phyloP scores from a whole-genome alignment of 2,329 filamentous ascomycete species.

The Fusarium paranaense region DNA sequence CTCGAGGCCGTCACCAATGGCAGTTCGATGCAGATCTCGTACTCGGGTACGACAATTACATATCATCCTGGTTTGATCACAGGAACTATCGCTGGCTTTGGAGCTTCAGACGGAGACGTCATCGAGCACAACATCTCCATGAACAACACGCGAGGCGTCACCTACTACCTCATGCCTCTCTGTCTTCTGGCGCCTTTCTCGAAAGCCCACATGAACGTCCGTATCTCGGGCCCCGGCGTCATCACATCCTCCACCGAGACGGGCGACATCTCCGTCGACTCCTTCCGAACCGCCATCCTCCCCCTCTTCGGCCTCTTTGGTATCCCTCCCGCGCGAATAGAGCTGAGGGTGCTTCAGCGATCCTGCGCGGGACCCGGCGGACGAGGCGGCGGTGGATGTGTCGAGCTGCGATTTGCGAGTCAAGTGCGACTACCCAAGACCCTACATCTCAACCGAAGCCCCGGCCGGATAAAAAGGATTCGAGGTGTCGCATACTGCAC shows the following conservation, averaged over 20 bases:
- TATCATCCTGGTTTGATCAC: constrained; percentile 95
- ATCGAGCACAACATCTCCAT: constrained; percentile 84
- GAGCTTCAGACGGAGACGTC: constrained; percentile 77
- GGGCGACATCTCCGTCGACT: constrained; percentile 92
- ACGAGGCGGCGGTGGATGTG: constrained; percentile 85
- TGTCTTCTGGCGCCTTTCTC: constrained; percentile 94
- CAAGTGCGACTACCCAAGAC: constrained; percentile 96
- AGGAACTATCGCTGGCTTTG: constrained; percentile 81
- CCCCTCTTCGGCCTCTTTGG: constrained; percentile 92
- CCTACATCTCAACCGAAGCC: constrained; percentile 83
- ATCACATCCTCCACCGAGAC: constrained; percentile 87
- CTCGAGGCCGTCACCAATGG: constrained; percentile 97
- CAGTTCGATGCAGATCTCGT: constrained; percentile 92
- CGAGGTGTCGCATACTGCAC: constrained; percentile 94
- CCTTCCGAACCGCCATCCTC: constrained; percentile 90
- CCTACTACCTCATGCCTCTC: constrained; percentile 91
- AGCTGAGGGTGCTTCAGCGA: constrained; percentile 83
- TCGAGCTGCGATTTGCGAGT: constrained; percentile 93
- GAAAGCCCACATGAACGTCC: constrained; percentile 89
- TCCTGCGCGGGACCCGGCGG: constrained; percentile 82
- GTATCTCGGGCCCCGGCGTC: constrained; percentile 90
- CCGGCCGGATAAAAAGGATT: constrained; percentile 88
- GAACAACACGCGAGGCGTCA: constrained; percentile 82
- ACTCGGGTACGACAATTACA: constrained; percentile 92
- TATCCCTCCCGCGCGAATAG: constrained; percentile 82